phyloP scores from a whole-genome alignment of 352 stramenopile genomes.

The Phytophthora aleatoria region DNA sequence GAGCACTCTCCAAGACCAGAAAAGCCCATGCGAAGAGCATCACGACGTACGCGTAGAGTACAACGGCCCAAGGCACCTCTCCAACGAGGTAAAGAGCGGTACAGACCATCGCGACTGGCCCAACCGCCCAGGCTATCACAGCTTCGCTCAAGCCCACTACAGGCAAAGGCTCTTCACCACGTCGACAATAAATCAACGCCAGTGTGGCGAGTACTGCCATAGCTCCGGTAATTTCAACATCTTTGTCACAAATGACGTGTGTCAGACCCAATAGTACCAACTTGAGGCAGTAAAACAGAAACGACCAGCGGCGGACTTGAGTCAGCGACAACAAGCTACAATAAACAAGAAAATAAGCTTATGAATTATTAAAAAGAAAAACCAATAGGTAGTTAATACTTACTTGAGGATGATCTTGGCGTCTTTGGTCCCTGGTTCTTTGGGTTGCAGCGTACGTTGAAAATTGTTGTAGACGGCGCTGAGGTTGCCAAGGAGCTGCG shows the following conservation, averaged over 20 bases:
- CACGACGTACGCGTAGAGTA: constrained; percentile 64
- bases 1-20: constrained; percentile 69
- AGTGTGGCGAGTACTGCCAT: constrained; percentile 42
- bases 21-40: constrained; percentile 65
- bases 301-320: constrained; percentile 75
- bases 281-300: constrained; percentile 55
- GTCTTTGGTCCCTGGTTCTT: constrained; percentile 38
- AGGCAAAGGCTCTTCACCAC: constrained; percentile 34
- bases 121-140: constrained; percentile 47
- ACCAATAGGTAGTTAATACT: constrained; percentile 4
- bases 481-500: constrained; percentile 75
- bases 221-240: constrained; percentile 28
- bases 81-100: constrained; percentile 59
- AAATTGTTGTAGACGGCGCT: constrained; percentile 78
- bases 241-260: constrained; percentile 52
- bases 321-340: constrained; percentile 71
- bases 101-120: constrained; percentile 61
- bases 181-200: constrained; percentile 63
- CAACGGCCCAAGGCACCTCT: constrained; percentile 43
- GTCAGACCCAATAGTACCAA: constrained; percentile 39
- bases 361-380: constrained; percentile 2
- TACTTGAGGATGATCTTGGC: constrained; percentile 74
- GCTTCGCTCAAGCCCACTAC: constrained; percentile 61
- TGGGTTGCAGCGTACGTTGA: constrained; percentile 56
- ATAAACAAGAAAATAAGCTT: constrained; percentile 9